A percentile compares a stretch with the other conserved stretches of the same genome.
Conservation (phyloP, 805 yeast genomes). For the Zygosaccharomyces rouxii region DNA sequence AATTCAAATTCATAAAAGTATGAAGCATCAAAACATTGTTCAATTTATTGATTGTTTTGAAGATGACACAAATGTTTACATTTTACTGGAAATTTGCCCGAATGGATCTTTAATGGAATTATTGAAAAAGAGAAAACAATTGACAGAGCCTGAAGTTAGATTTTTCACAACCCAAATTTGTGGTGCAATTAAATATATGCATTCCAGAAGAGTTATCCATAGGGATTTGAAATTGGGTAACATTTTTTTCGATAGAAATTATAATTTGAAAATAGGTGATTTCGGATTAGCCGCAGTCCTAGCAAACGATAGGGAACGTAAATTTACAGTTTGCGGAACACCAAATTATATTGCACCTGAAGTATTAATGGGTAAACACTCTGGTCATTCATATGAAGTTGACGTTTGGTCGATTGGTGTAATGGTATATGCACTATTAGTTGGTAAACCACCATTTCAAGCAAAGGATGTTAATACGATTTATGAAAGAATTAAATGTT, state of each 20-base stretch:
- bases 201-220: conserved; percentile 86
- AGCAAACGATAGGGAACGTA: conserved; percentile 63
- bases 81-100: conserved; percentile 89
- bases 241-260: conserved; percentile 86
- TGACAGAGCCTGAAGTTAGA: conserved; percentile 89
- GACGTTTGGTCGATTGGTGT: conserved; percentile 98
- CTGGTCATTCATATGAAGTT: conserved; percentile 91
- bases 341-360: conserved; percentile 99
- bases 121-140: conserved; percentile 73
- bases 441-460: conserved; percentile 97
- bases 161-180: conserved; percentile 85
- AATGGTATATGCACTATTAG: conserved; percentile 86
- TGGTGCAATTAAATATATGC: conserved; percentile 92
- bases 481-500: conserved; percentile 83
- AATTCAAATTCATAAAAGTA: conserved; percentile 87
- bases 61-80: conserved; percentile 91
- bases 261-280: conserved; percentile 95
- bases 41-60: conserved; percentile 95
- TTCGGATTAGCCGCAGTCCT: conserved; percentile 98
- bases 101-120: conserved; percentile 93
- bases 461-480: conserved; percentile 89
- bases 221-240: conserved; percentile 95
- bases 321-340: conserved; percentile 95
- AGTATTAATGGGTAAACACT: conserved; percentile 78
- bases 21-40: conserved; percentile 86